phyloP scores from a whole-genome alignment of 2,329 filamentous ascomycete species.

The Claviceps purpurea region DNA sequence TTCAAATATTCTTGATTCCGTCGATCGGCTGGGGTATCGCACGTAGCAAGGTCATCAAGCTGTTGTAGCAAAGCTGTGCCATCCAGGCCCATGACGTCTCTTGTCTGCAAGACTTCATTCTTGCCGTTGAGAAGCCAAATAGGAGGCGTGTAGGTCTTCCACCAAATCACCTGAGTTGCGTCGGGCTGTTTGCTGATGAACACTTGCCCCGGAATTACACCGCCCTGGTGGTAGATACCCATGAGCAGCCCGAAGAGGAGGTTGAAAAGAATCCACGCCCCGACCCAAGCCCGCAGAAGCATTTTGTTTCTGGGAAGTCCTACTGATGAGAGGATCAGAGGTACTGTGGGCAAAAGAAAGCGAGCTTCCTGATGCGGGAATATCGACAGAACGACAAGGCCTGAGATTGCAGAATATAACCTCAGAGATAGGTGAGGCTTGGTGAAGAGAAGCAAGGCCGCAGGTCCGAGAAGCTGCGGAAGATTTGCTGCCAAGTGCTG shows the following conservation, averaged over 20 bases:
- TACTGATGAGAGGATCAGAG: constrained; percentile 63
- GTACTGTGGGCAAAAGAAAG: constrained; percentile 63
- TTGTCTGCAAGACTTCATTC: constrained; percentile 56
- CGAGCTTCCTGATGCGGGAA: constrained; percentile 73
- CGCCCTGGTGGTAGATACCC: constrained; percentile 73
- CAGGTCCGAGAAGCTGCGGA: constrained; percentile 57
- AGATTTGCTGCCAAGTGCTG: constrained; percentile 62
- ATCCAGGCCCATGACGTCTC: constrained; percentile 61
- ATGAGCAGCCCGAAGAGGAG: constrained; percentile 54
- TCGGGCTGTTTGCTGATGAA: constrained; percentile 59
- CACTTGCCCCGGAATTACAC: constrained; percentile 61
- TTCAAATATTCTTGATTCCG: constrained; percentile 43
- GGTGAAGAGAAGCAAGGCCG: constrained; percentile 45
- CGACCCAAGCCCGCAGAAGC: constrained; percentile 40
- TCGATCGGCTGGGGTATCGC: constrained; percentile 44
- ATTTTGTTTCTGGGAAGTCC: constrained; percentile 45
- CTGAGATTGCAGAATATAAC: constrained; percentile 61
- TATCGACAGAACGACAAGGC: constrained; percentile 54
- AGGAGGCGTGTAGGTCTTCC: constrained; percentile 75
- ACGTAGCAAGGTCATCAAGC: constrained; percentile 46
- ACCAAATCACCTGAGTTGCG: constrained; percentile 62
- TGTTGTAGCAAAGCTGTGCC: constrained; percentile 46
- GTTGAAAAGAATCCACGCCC: constrained; percentile 58
- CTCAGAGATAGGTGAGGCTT: constrained; percentile 44
- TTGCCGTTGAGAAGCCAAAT: constrained; percentile 69